phyloP scores from a whole-genome alignment of 2,329 filamentous ascomycete species.

The Exophiala bonariae region DNA sequence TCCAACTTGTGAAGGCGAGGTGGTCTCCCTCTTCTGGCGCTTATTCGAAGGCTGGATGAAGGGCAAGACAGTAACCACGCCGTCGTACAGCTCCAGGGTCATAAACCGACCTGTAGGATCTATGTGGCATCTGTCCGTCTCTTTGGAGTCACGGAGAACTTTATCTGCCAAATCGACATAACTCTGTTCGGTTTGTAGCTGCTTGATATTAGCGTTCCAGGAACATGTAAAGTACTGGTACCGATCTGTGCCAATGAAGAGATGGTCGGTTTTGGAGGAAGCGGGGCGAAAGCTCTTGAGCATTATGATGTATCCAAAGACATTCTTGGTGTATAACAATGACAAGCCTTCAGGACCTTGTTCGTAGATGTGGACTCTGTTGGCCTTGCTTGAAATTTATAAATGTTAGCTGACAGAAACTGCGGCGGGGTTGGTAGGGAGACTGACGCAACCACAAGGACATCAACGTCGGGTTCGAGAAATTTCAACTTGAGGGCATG shows the following conservation, averaged over 20 bases:
- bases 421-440: constrained; percentile 11
- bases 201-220: constrained; percentile 66
- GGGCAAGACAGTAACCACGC: constrained; percentile 64
- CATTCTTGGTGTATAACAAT: constrained; percentile 66
- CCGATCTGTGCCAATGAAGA: constrained; percentile 89
- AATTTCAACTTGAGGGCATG: constrained; percentile 83
- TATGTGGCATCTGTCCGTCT: constrained; percentile 77
- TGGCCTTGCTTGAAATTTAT: constrained; percentile 71
- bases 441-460: constrained; percentile 82
- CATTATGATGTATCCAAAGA: constrained; percentile 86
- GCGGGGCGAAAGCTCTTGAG: constrained; percentile 76
- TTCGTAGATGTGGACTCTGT: constrained; percentile 81
- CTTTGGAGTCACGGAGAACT: constrained; percentile 71
- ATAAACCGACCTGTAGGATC: constrained; percentile 74
- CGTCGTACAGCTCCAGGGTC: constrained; percentile 68
- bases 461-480: constrained; percentile 71
- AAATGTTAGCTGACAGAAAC: constrained; percentile 27
- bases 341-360: constrained; percentile 64
- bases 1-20: constrained; percentile 32
- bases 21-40: constrained; percentile 30
- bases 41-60: constrained; percentile 57
- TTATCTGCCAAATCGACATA: constrained; percentile 63
- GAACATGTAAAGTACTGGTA: constrained; percentile 86
- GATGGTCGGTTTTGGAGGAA: constrained; percentile 72
- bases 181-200: constrained; percentile 57